These are phyloP conservation scores for Tieghemostelium lacteum DNA, from an alignment of 78 protist species.

Conservation along the genomic window DNA sequence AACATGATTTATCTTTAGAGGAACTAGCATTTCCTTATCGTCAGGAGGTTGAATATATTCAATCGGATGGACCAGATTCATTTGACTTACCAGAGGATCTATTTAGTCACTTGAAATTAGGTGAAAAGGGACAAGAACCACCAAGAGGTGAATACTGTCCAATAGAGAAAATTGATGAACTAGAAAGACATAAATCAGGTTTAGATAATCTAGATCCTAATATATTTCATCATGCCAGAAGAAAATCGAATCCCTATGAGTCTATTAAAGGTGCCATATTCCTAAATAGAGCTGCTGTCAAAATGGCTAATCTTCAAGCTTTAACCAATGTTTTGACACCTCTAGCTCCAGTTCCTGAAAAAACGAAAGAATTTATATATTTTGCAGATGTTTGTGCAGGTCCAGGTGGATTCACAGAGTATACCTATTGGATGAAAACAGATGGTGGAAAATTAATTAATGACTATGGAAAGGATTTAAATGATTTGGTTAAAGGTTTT, in stretches of 20 bases:
- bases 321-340: slow-evolving; percentile 37
- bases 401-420: slow-evolving; percentile 96
- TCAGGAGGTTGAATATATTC: slow-evolving; percentile 12
- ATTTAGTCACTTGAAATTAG: background rate
- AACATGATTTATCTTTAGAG: slow-evolving; percentile 6
- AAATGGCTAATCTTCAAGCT: slow-evolving; percentile 91
- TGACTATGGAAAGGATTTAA: background rate
- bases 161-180: background rate
- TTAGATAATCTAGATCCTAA: slow-evolving; percentile 43
- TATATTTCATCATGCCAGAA: slow-evolving; percentile 70
- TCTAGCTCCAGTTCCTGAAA: background rate
- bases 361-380: slow-evolving; percentile 25
- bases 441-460: slow-evolving; percentile 14
- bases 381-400: slow-evolving; percentile 92
- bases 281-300: slow-evolving; percentile 94
- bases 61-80: background rate
- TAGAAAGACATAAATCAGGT: slow-evolving; percentile 22
- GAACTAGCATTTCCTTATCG: slow-evolving; percentile 24
- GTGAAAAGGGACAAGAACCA: background rate
- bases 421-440: slow-evolving; percentile 84
- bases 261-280: slow-evolving; percentile 81
- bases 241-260: slow-evolving; percentile 87
- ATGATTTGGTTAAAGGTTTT: slow-evolving; percentile 38
- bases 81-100: background rate
- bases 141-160: slow-evolving; percentile 26